These are phyloP conservation scores for Tetrastigma voinierianum DNA, from an alignment of 164 flowering plant species.

Conservation along the genomic window DNA sequence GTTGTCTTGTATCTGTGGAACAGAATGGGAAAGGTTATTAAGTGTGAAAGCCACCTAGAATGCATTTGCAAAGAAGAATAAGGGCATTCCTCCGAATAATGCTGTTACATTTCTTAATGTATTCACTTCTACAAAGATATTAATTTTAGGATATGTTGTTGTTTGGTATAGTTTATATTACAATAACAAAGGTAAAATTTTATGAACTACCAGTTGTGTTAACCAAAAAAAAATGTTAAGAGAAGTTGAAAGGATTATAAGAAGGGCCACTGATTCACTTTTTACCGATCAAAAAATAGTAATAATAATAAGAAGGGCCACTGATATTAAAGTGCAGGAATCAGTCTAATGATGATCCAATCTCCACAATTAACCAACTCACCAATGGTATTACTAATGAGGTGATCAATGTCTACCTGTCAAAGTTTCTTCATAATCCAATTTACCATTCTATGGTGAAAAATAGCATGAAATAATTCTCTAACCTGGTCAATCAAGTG, in stretches of 20 bases:
- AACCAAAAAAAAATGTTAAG: too few species aligned
- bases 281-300: too few species aligned
- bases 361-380: not conserved
- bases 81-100: not conserved
- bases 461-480: not conserved
- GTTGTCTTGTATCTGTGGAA: slow-evolving; percentile 68
- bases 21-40: not conserved
- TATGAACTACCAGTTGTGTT: too few species aligned
- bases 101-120: not conserved
- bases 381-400: not conserved
- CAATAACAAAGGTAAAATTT: too few species aligned
- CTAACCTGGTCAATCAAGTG: not conserved
- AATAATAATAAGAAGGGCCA: too few species aligned
- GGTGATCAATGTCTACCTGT: not conserved
- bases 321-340: too few species aligned
- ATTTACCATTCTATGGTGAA: not conserved
- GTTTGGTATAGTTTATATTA: too few species aligned
- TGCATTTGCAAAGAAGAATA: not conserved
- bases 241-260: too few species aligned
- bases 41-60: not conserved
- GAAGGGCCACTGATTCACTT: too few species aligned
- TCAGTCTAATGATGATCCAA: not conserved
- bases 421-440: not conserved
- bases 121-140: not conserved
- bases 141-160: not conserved